Percentiles rank a stretch among this genome's conserved stretches.
Conservation (phyloP, 768 basidiomycete genomes). For the Amanita subjunquillea region DNA sequence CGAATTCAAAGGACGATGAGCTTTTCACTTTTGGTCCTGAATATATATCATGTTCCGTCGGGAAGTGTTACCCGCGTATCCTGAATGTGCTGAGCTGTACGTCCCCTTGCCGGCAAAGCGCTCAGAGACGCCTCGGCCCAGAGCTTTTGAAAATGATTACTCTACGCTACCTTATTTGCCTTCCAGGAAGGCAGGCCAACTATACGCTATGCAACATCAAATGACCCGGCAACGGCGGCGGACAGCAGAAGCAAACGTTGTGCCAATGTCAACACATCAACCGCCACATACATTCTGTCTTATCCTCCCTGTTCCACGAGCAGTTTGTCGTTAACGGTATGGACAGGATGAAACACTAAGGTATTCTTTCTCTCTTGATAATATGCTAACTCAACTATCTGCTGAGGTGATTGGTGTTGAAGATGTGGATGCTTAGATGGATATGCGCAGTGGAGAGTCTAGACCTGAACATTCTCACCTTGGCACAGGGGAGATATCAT, state of each 20-base stretch:
- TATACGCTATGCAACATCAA: conserved; percentile 13
- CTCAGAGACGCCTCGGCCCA: neutral
- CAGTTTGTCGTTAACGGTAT: conserved; percentile 34
- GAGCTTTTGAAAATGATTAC: neutral
- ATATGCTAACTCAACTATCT: no score
- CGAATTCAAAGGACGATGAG: conserved; percentile 20
- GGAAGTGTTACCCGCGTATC: conserved; percentile 25
- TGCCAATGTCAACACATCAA: neutral
- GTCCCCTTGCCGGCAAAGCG: neutral
- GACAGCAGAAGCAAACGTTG: neutral
- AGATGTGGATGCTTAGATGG: no score
- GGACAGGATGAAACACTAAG: conserved; percentile 28
- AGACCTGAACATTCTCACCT: no score
- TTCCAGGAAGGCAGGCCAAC: conserved; percentile 12
- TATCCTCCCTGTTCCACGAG: conserved; percentile 15
- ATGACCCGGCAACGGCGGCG: neutral
- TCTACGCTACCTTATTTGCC: conserved; percentile 4
- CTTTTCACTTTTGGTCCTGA: conserved; percentile 25
- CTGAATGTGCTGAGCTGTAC: conserved; percentile 14
- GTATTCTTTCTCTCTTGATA: no score
- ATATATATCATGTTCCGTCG: conserved; percentile 23
- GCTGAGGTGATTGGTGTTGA: no score
- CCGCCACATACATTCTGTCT: neutral
- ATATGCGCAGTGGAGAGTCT: no score
- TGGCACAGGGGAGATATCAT: no score